Evolutionary conservation across 2,329 filamentous ascomycete genomes (phyloP).

Genomic region (Fonsecaea erecta): DNA sequence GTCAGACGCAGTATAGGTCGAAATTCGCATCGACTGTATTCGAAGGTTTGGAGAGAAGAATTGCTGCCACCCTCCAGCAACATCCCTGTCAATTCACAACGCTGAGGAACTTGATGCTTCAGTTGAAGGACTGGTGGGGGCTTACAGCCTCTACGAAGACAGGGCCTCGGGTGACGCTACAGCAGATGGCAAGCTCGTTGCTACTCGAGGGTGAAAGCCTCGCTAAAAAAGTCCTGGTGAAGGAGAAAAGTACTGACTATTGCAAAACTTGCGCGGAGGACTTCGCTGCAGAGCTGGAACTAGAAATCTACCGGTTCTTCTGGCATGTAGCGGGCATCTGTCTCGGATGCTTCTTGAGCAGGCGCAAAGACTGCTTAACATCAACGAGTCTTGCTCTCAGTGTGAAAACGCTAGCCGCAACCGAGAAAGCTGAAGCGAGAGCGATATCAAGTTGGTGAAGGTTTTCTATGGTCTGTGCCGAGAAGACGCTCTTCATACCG

Average conservation of each 20-base stretch:
- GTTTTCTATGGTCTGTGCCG: neutral
- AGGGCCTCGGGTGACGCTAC: neutral
- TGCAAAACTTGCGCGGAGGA: neutral
- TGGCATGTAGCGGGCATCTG: neutral
- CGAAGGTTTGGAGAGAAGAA: neutral
- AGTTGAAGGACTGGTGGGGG: neutral
- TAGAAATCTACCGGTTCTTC: neutral
- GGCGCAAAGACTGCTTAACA: neutral
- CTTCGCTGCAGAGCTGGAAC: neutral
- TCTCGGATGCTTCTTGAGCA: neutral
- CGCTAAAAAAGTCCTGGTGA: neutral
- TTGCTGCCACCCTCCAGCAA: neutral
- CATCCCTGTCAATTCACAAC: neutral
- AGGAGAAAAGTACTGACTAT: neutral
- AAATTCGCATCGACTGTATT: neutral
- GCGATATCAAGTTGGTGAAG: neutral
- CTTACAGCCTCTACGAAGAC: neutral
- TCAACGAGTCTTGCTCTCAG: neutral
- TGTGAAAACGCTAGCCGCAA: neutral
- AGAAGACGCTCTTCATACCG: neutral
- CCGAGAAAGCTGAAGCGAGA: neutral
- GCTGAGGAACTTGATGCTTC: neutral
- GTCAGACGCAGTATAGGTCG: neutral
- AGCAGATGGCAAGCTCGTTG: neutral
- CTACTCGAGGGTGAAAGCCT: neutral